Evolutionary conservation across 495 filamentous ascomycete species (phyloP), one percentile per base, ranked within the genome.

Genomic region (Daldinia vernicosa): DNA sequence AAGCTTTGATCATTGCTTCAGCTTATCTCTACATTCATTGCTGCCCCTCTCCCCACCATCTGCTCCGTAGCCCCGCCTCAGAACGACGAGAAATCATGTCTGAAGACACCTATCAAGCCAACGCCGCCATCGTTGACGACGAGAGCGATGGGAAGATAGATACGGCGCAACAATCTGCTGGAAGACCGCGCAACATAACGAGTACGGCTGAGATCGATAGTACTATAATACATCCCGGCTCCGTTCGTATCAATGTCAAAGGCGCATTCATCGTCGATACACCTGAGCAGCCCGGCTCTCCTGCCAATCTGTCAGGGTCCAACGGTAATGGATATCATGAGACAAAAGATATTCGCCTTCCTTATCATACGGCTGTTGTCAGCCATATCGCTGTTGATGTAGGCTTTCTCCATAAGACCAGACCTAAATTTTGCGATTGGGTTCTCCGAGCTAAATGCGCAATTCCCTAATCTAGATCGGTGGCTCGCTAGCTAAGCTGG

Each of bases 311-410:
- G 8, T 35, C 65, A 14, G 55, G 45, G 15, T 3, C 65, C 19
- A 82, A 82, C 43, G 82, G 80, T 39, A 77, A 74, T 33, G 87
- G 86, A 30, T 86, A 90, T 64, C 90, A 95, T 75, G 92, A 94
- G 74, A 93, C 91, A 27, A 91, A 91, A 71, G 95, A 97, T 76
- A 98, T 99, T 73, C 87, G 95, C n/a, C 84, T 99, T 14, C 95
- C 95, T 24, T 94, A 97, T 77, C 95, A 99, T 79, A 96, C 91
- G 11, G 90, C 90, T 24, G 87, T 95, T 1, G 93, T 99, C 51
- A 97, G 93, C 81, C 95, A 99, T 85, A 91, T 99, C 53, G 95
- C 95, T 62, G 89, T 97, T 63, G 95, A 99, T 88, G 93, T 96
- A 86, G 81, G 91, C 59, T 52, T 30, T 60, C 63, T 35, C 28